A percentile compares a stretch with the other conserved stretches of the same genome.
phyloP scores from a whole-genome alignment of 2,329 filamentous ascomycete genomes.

The Alternaria atra region DNA sequence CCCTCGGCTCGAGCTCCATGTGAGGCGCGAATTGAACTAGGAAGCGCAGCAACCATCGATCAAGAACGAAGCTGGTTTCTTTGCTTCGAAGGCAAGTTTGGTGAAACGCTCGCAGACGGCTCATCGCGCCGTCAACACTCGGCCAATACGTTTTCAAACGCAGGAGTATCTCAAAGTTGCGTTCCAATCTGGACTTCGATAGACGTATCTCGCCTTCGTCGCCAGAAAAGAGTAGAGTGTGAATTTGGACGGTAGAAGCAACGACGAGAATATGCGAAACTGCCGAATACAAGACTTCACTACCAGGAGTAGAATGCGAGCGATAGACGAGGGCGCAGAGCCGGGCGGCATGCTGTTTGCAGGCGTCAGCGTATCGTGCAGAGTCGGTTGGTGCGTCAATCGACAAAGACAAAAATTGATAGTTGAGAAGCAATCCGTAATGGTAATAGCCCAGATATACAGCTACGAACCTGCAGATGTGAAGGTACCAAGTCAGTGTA shows the following conservation, averaged over 20 bases:
- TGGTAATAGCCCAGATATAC: constrained; percentile 38
- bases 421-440: constrained; percentile 34
- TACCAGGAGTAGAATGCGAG: constrained; percentile 28
- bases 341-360: constrained; percentile 33
- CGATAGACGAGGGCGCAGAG: constrained; percentile 36
- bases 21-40: constrained; percentile 38
- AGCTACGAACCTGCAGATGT: constrained; percentile 19
- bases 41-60: constrained; percentile 36
- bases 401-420: constrained; percentile 32
- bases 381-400: constrained; percentile 22
- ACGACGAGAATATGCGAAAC: constrained; percentile 37
- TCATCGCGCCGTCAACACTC: constrained; percentile 37
- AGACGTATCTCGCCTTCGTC: constrained; percentile 32
- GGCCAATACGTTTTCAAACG: constrained; percentile 33
- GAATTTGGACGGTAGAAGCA: constrained; percentile 35
- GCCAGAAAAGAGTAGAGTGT: constrained; percentile 34
- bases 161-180: constrained; percentile 35
- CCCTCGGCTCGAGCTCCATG: constrained; percentile 37
- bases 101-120: constrained; percentile 35
- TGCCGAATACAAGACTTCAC: constrained; percentile 33
- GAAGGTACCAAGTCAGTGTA: too few relatives aligned
- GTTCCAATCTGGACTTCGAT: constrained; percentile 33
- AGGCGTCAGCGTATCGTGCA: constrained; percentile 30
- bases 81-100: constrained; percentile 37
- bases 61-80: constrained; percentile 38